Conservation (phyloP, 1,284 basidiomycete genomes). For the Mrakiaceae sp. region DNA sequence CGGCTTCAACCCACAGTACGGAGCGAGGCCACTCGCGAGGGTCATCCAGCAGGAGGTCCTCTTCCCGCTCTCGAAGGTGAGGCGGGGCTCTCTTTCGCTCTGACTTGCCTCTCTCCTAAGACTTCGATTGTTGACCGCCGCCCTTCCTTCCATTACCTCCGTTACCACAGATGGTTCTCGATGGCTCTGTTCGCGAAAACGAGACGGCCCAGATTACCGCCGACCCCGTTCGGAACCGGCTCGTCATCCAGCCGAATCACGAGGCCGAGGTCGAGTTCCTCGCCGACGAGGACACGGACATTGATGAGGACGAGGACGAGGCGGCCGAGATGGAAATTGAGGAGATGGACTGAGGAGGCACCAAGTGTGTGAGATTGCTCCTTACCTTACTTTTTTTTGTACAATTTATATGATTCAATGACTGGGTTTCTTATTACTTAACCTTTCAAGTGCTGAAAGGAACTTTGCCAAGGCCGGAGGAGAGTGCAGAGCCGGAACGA, state of each 20-base stretch:
- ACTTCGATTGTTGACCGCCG: no score
- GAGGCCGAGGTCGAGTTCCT: conserved; percentile 42
- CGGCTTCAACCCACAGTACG: conserved; percentile 59
- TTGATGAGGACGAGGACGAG: conserved; percentile 42
- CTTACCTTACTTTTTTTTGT: no score
- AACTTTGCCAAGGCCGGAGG: no score
- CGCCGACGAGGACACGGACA: conserved; percentile 43
- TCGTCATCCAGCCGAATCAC: conserved; percentile 79
- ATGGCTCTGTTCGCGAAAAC: conserved; percentile 69
- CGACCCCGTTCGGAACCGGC: conserved; percentile 69
- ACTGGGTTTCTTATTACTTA: no score
- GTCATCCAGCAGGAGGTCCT: conserved; percentile 87
- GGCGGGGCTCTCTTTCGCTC: no score
- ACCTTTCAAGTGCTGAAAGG: no score
- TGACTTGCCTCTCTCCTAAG: no score
- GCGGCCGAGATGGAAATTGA: conserved; percentile 54
- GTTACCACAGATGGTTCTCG: conserved; percentile 51
- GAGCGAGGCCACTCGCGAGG: conserved; percentile 83
- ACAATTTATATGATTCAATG: no score
- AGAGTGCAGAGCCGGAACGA: no score
- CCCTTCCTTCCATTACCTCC: no score
- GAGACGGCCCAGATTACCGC: conserved; percentile 67
- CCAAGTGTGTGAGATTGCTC: no score
- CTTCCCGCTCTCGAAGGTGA: conserved; percentile 67
- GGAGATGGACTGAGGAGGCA: conserved; percentile 51